A percentile compares a stretch with the other conserved stretches of the same genome.
phyloP scores from a whole-genome alignment of 306 rosid species.

The Lathyrus oleraceus region DNA sequence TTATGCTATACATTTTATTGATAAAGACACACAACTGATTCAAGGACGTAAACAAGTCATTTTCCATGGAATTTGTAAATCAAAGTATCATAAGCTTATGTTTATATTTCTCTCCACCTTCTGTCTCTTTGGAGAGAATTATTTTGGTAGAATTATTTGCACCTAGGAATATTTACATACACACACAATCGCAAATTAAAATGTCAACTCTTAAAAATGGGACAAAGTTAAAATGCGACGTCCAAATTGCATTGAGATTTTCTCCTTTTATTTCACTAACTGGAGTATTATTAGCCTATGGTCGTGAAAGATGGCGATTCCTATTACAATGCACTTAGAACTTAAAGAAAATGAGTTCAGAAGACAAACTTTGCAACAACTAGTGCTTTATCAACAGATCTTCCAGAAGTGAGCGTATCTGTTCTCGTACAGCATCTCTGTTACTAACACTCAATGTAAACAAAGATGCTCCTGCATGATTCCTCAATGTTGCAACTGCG shows the following conservation, averaged over 20 bases:
- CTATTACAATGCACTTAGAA: slow-evolving; percentile 1
- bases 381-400: slow-evolving; percentile 48
- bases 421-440: slow-evolving; percentile 64
- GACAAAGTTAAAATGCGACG: slow-evolving; percentile 8
- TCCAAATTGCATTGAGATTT: slow-evolving; percentile 9
- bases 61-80: slow-evolving; percentile 1
- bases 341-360: slow-evolving; percentile 29
- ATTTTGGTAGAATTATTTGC: slow-evolving; percentile 11
- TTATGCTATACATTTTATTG: not conserved
- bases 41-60: not conserved
- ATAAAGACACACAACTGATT: not conserved
- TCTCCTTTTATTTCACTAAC: not conserved
- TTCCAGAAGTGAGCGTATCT: slow-evolving; percentile 50
- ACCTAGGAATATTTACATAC: slow-evolving; percentile 11
- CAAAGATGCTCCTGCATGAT: slow-evolving; percentile 63
- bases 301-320: not conserved
- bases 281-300: not conserved
- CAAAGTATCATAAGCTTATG: slow-evolving; percentile 1
- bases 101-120: not conserved
- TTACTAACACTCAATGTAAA: slow-evolving; percentile 60
- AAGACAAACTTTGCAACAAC: slow-evolving; percentile 28
- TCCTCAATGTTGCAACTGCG: slow-evolving; percentile 80
- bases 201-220: not conserved
- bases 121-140: not conserved
- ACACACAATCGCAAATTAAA: not conserved